phyloP scores from a whole-genome alignment of 2,329 filamentous ascomycete genomes.

The Sordariomycetes sp. region DNA sequence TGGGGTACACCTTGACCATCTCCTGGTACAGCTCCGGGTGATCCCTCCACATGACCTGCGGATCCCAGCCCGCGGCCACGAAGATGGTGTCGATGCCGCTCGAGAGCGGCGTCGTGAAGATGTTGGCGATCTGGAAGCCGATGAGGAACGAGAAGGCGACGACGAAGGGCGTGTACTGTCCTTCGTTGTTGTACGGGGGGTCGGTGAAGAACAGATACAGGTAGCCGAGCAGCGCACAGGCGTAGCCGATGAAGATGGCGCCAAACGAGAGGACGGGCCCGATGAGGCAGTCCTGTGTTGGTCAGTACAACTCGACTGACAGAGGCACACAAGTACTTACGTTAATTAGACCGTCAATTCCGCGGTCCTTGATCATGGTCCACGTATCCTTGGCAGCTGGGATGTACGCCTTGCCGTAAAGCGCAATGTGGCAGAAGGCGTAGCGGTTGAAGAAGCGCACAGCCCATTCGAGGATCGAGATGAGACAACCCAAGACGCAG shows the following conservation, averaged over 20 bases:
- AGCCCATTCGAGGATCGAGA: constrained; percentile 74
- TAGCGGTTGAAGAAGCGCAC: constrained; percentile 86
- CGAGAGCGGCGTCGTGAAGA: constrained; percentile 81
- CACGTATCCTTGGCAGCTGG: constrained; percentile 82
- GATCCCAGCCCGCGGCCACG: constrained; percentile 63
- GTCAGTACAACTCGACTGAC: background rate
- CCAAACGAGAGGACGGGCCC: constrained; percentile 69
- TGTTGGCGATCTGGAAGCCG: constrained; percentile 79
- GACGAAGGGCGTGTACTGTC: constrained; percentile 65
- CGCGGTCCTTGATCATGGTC: constrained; percentile 85
- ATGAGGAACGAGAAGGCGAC: constrained; percentile 84
- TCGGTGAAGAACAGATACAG: constrained; percentile 77
- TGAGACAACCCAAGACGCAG: constrained; percentile 68
- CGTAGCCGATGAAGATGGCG: constrained; percentile 73
- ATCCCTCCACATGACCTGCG: constrained; percentile 66
- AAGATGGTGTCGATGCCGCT: constrained; percentile 92
- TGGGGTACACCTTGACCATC: constrained; percentile 75
- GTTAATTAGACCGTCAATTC: constrained; percentile 83
- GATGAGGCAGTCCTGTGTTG: constrained; percentile 60
- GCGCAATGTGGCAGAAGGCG: constrained; percentile 83
- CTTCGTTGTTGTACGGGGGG: constrained; percentile 64
- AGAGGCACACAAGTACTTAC: constrained; percentile 15
- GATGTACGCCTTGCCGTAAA: constrained; percentile 86
- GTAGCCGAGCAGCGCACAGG: constrained; percentile 73
- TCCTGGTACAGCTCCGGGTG: constrained; percentile 74